Evolutionary conservation across 1,139 yeast species (phyloP), one percentile per base, ranked within the genome.

Genomic region (Pichia sp.): DNA sequence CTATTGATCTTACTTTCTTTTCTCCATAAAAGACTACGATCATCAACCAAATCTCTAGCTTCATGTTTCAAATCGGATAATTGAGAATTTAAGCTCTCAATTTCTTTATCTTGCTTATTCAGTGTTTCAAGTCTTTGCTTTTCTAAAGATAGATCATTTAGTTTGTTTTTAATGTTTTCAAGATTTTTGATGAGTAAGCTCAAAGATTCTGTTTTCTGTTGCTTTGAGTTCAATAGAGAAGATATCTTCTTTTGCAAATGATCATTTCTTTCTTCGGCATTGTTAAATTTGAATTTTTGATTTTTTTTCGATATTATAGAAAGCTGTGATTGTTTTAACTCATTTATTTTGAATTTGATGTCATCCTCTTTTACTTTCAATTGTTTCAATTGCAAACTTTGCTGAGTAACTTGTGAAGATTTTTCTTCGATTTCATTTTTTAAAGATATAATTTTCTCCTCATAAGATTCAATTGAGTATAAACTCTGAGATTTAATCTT

Each of bases 21-120:
- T 56, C 96, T 76, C 96, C 96, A 86, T 14, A 81, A 61, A 12
- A 63, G 63, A 55, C 84, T 85, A 51, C 94, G 72, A 46, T 74
- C 69, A 54, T 89, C 96, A 14, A 74, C 68, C 24, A 77, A 65
- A 4, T 56, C 62, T n/a, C 65, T 60, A 22, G 75, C 67, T 21
- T 66, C 55, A 7, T 56, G 44, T 52, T 71, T 78, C 24, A 72
- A 50, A 0, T 54, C 54, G 5, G 57, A 41, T 5, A 70, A 46
- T 22, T 59, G 58, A n/a, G 36, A 26, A 35, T 47, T 48, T 2
- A 42, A 15, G 5, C 54, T 6, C n/a, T 26, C n/a, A 17, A 44
- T 39, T 31, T 26, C 24, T 37, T 49, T 26, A 52, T 44, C 34
- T 53, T 43, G 12, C 12, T 18, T 18, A 12, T 38, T 30, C 2